Evolutionary conservation across 805 yeast genomes (phyloP).

Genomic region (Blastobotrys chiropterorum): DNA sequence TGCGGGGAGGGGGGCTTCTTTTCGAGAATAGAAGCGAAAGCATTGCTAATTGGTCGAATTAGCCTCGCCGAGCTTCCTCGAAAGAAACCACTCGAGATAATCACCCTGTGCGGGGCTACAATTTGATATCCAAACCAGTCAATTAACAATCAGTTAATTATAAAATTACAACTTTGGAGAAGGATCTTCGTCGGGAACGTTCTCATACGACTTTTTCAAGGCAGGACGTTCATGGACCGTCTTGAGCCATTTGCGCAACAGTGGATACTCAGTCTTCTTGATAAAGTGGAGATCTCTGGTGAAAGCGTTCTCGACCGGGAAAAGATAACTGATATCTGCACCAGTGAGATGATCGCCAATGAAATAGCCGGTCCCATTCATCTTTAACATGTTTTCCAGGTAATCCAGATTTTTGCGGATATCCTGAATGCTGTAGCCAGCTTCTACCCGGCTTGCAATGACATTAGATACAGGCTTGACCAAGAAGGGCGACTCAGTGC

Average conservation of each 20-base stretch:
- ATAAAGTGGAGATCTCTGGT: neutral
- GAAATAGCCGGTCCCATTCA: constrained; percentile 46
- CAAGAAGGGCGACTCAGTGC: constrained; percentile 29
- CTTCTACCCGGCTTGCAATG: constrained; percentile 42
- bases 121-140: too few relatives aligned
- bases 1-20: constrained; percentile 1
- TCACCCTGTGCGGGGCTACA: too few relatives aligned
- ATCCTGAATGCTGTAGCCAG: constrained; percentile 32
- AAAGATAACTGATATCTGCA: constrained; percentile 52
- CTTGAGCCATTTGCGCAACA: neutral
- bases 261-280: neutral
- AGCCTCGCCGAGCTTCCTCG: neutral
- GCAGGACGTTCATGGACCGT: neutral
- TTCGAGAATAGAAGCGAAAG: neutral
- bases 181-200: neutral
- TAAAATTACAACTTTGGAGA: neutral
- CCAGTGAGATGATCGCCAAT: constrained; percentile 55
- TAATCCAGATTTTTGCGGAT: constrained; percentile 35
- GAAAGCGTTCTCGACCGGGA: constrained; percentile 32
- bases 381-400: constrained; percentile 37
- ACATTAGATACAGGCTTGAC: constrained; percentile 38
- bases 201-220: neutral
- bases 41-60: too few relatives aligned
- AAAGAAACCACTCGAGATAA: too few relatives aligned
- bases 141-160: neutral